phyloP scores from a whole-genome alignment of 495 filamentous ascomycete genomes.

The Trichoderma gamsii region DNA sequence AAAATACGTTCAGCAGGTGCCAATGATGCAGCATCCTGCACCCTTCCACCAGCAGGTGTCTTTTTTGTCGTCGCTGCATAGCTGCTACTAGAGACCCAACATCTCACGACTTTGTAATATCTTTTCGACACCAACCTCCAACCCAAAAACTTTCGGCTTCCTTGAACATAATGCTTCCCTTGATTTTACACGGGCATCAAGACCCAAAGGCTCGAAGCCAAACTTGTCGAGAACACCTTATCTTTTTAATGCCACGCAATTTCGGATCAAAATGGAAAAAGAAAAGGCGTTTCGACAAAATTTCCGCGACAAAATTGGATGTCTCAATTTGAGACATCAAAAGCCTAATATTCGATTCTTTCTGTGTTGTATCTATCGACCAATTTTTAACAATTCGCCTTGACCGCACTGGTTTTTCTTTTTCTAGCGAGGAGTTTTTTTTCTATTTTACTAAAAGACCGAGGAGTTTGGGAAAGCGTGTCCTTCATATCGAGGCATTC shows the following conservation, averaged over 20 bases:
- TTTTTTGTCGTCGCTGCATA: slow-evolving; percentile 40
- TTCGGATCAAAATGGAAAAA: not conserved
- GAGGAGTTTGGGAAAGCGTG: slow-evolving; percentile 13
- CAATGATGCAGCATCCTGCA: slow-evolving; percentile 34
- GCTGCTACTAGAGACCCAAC: slow-evolving; percentile 37
- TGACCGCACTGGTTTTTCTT: not conserved
- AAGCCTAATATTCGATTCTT: slow-evolving; percentile 3
- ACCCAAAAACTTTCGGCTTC: not conserved
- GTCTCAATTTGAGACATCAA: not conserved
- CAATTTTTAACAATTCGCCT: slow-evolving; percentile 5
- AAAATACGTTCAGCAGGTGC: slow-evolving; percentile 33
- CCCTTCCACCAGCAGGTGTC: slow-evolving; percentile 46
- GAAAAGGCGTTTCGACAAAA: not conserved
- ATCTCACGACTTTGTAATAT: not conserved
- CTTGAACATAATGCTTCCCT: not conserved
- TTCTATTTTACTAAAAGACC: not conserved
- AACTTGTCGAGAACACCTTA: not conserved
- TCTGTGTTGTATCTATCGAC: not conserved
- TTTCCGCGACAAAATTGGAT: not conserved
- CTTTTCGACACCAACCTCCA: not conserved
- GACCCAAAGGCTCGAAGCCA: slow-evolving; percentile 13
- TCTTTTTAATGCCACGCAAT: slow-evolving; percentile 4
- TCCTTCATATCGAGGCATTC: slow-evolving; percentile 4
- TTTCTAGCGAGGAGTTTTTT: slow-evolving; percentile 2
- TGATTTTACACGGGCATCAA: slow-evolving; percentile 17